Evolutionary conservation across 768 basidiomycete genomes (phyloP), one percentile per base, ranked within the genome.

Genomic region (Clathrus columnatus): DNA sequence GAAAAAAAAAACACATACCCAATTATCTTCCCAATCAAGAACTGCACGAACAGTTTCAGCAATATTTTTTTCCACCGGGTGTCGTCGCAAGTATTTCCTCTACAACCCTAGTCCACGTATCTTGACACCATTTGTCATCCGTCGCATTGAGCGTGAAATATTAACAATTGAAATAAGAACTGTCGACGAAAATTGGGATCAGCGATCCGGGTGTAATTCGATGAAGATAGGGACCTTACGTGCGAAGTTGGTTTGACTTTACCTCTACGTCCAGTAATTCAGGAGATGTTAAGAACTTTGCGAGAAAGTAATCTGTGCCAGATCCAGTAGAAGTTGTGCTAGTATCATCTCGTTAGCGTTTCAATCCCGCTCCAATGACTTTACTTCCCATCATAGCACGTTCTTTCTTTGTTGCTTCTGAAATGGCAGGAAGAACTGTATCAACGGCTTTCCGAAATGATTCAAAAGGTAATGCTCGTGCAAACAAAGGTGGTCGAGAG

Each of bases 161-260:
- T 85, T 18, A 89, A 73, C 2, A 90, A 70, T 57, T 96, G 92
- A 65, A 94, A 84, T 18, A 95, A 75, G 68, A 93, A 83, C 69
- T 95, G 93, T 16, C 91, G 83, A n/a, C 92, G 86, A 74, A 96
- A 96, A 62, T 87, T 81, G 0, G 87, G 87, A 63, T 94, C 92
- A 18, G 91, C 86, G 51, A 94, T 80, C 91, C 93, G 64, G 5
- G 28, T 47, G 17, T 56, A 61, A 30, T n/a, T 28, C 29, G 10
- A 28, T 49, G 26, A 56, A 51, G 11, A 42, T 27, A 28, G 50
- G 54, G 60, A 55, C 36, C 26, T 49, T 32, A 21, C 27, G 30
- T 2, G 44, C 14, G n/a, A 20, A 41, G n/a, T n/a, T 14, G 7
- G 21, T 42, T 27, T 17, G 7, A 47, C 17, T 62, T 49, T 50